phyloP scores from a whole-genome alignment of 345 rosid genomes.

The Aquilaria malaccensis region DNA sequence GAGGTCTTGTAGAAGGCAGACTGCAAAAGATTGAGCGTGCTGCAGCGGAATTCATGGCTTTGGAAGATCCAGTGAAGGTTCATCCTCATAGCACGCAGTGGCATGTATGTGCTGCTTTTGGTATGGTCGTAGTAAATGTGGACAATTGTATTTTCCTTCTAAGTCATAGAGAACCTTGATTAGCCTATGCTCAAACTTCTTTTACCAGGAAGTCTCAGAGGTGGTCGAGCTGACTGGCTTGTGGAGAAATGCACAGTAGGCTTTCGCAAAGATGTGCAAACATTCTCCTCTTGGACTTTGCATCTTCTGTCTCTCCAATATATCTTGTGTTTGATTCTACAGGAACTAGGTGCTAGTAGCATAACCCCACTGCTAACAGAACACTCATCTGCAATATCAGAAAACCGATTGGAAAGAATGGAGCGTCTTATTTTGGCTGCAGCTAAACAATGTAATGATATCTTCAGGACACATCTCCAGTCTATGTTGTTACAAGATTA shows the following conservation, averaged over 20 bases:
- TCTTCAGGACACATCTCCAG: too few relatives aligned
- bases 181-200: conserved; percentile 2
- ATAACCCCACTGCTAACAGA: conserved; percentile 81
- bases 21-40: conserved; percentile 52
- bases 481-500: background rate
- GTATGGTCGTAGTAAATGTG: conserved; percentile 28
- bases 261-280: conserved; percentile 3
- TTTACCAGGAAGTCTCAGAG: conserved; percentile 68
- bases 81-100: conserved; percentile 51
- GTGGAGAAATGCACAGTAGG: conserved; percentile 90
- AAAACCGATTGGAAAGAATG: conserved; percentile 63
- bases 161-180: background rate
- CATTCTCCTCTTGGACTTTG: background rate
- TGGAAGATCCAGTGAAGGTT: conserved; percentile 47
- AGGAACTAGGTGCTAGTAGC: conserved; percentile 89
- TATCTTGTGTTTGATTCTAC: conserved; percentile 5
- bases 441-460: conserved; percentile 61
- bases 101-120: conserved; percentile 89
- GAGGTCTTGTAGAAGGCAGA: conserved; percentile 60
- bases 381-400: conserved; percentile 66
- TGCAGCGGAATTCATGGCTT: conserved; percentile 60
- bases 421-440: conserved; percentile 81
- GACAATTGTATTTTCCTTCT: background rate
- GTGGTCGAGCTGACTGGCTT: conserved; percentile 97
- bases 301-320: conserved; percentile 1